Percentiles rank a stretch among this genome's conserved stretches.
phyloP scores from a whole-genome alignment of 1,139 yeast species.

The Nakaseomyces sp. region DNA sequence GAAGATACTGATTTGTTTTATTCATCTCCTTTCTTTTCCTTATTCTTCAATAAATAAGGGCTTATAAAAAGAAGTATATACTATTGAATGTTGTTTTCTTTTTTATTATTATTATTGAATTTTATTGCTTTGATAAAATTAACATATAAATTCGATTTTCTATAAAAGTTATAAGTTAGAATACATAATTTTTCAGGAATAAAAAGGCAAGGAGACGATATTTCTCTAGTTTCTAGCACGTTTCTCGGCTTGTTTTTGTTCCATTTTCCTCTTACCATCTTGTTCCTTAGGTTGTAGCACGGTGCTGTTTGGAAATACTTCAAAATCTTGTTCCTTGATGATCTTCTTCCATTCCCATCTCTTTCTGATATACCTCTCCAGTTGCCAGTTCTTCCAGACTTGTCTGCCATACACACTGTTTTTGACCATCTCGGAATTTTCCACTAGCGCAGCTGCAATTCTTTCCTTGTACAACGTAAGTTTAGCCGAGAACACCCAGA shows the following conservation, averaged over 20 bases:
- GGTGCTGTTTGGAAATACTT: slow-evolving; percentile 32
- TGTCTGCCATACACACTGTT: slow-evolving; percentile 78
- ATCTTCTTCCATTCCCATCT: slow-evolving; percentile 75
- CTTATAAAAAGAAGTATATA: too few relatives aligned
- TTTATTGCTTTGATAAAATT: too few relatives aligned
- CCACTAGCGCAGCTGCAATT: slow-evolving; percentile 59
- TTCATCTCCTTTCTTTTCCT: too few relatives aligned
- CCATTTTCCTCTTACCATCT: not conserved
- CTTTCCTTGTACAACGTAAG: slow-evolving; percentile 82
- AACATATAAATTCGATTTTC: too few relatives aligned
- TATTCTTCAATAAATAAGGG: too few relatives aligned
- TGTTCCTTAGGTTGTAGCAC: not conserved
- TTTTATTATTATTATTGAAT: too few relatives aligned
- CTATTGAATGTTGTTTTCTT: too few relatives aligned
- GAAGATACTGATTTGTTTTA: too few relatives aligned
- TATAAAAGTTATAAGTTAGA: slow-evolving; percentile 28
- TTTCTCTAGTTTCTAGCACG: not conserved
- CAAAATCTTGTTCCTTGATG: slow-evolving; percentile 63
- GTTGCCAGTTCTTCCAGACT: slow-evolving; percentile 88
- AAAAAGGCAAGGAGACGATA: too few relatives aligned
- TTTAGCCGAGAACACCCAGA: slow-evolving; percentile 71
- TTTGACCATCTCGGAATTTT: slow-evolving; percentile 62
- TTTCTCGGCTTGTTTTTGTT: slow-evolving; percentile 2
- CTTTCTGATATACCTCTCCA: slow-evolving; percentile 44
- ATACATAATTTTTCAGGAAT: too few relatives aligned